Evolutionary conservation across 768 basidiomycete genomes (phyloP), one percentile per base, ranked within the genome.

Genomic region (Crucibulum laeve): DNA sequence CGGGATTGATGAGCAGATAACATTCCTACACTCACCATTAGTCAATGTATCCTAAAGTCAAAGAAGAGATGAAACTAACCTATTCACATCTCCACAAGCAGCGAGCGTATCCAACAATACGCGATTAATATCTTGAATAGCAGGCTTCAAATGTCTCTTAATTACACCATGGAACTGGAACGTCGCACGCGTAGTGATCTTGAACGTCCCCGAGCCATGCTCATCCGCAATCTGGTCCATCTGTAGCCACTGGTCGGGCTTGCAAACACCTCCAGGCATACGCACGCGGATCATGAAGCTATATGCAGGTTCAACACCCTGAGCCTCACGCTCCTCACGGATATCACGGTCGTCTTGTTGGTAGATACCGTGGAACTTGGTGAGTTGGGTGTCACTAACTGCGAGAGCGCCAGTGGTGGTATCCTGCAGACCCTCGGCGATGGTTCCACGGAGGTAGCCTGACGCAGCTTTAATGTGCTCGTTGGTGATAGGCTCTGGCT

Each of bases 121-220:
- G 40, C 82, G 76, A 68, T 99, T 99, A 63, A 98, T 98, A 43
- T 82, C 91, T 68, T 96, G 94, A 50, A 99, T 97, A 14, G 93
- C 89, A 23, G 89, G 84, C 68, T 98, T 98, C 62, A 99, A 67
- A 61, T 99, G 92, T 50, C 78, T 78, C 74, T 99, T 99, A 71
- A 99, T 91, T 54, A 99, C 90, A 44, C 96, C 96, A 63, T 99
- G 96, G 77, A 96, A 98, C 67, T 99, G 96, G 85, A 98, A 99
- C 7, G 96, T 99, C 62, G 92, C 83, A 49, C 96, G 77, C 25
- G 96, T 99, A 37, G 96, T 99, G 52, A 99, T 84, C 74, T 99
- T 99, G 70, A 98, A 87, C 4, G 94, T 91, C 36, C 87, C 82
- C 48, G 81, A 87, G 4, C 92, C 96, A 62, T 93, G 91, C 62